These are phyloP conservation scores for Phytophthora tubulina DNA, from an alignment of 352 stramenopile species.

Conservation along the genomic window DNA sequence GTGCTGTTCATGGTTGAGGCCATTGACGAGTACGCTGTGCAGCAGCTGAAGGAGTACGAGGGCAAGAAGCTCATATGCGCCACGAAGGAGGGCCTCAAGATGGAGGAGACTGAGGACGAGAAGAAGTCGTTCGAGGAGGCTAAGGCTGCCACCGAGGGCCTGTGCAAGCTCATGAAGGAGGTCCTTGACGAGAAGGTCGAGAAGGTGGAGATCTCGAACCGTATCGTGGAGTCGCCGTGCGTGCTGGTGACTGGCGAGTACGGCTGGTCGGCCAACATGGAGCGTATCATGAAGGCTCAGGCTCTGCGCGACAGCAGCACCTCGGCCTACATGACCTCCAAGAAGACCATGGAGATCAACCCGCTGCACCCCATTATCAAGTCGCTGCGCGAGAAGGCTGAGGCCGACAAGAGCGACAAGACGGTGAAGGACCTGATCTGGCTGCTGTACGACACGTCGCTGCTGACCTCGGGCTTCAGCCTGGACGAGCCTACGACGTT, in stretches of 20 bases:
- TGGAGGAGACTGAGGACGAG: conserved; percentile 97
- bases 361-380: conserved; percentile 99
- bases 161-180: conserved; percentile 99
- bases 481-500: conserved; percentile 99
- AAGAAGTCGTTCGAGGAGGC: conserved; percentile 99
- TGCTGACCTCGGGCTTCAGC: conserved; percentile 99
- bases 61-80: conserved; percentile 99
- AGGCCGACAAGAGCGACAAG: conserved; percentile 99
- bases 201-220: conserved; percentile 99
- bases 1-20: conserved; percentile 99
- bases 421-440: conserved; percentile 99
- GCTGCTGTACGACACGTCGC: conserved; percentile 99
- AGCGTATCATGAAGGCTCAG: conserved; percentile 99
- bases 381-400: conserved; percentile 98
- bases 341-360: conserved; percentile 99
- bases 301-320: conserved; percentile 98
- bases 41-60: conserved; percentile 99
- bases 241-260: conserved; percentile 99
- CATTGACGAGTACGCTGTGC: conserved; percentile 99
- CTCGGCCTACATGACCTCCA: conserved; percentile 99
- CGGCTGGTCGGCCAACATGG: conserved; percentile 99
- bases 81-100: conserved; percentile 98
- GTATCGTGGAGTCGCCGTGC: conserved; percentile 98
- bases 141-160: conserved; percentile 96
- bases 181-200: conserved; percentile 99